Conservation (phyloP, 2,329 filamentous ascomycete species). For the Berkeleyomyces rouxiae region DNA sequence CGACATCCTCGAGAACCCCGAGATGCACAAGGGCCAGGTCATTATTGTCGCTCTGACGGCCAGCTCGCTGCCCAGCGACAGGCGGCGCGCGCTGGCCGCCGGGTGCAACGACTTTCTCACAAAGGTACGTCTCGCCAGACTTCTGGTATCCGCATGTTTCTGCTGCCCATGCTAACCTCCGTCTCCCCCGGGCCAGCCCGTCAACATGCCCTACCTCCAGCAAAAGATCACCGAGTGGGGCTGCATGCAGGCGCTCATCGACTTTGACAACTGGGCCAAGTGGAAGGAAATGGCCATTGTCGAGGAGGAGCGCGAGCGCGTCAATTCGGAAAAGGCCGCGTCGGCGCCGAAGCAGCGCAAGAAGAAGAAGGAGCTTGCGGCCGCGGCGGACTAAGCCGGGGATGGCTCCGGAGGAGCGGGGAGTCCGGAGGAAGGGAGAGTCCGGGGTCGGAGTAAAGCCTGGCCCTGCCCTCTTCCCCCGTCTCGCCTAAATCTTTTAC, state of each 20-base stretch:
- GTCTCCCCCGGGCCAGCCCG: conserved; percentile 43
- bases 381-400: background rate
- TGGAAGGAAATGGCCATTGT: conserved; percentile 68
- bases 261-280: conserved; percentile 93
- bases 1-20: conserved; percentile 50
- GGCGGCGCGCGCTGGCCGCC: conserved; percentile 83
- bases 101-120: conserved; percentile 98
- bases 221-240: conserved; percentile 99
- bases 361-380: conserved; percentile 27
- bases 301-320: conserved; percentile 19
- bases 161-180: background rate
- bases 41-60: conserved; percentile 96
- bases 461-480: background rate
- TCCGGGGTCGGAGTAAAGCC: too few species aligned
- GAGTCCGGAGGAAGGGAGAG: too few species aligned
- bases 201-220: conserved; percentile 94
- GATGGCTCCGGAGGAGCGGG: background rate
- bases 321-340: conserved; percentile 19
- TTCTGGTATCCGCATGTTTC: background rate
- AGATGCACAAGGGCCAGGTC: conserved; percentile 84
- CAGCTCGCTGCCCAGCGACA: conserved; percentile 83
- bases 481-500: background rate
- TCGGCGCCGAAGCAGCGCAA: conserved; percentile 27
- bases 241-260: conserved; percentile 97
- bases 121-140: conserved; percentile 44